These are phyloP conservation scores for Phyllosticta citriasiana DNA, from an alignment of 2,329 filamentous ascomycete species.

Conservation along the genomic window DNA sequence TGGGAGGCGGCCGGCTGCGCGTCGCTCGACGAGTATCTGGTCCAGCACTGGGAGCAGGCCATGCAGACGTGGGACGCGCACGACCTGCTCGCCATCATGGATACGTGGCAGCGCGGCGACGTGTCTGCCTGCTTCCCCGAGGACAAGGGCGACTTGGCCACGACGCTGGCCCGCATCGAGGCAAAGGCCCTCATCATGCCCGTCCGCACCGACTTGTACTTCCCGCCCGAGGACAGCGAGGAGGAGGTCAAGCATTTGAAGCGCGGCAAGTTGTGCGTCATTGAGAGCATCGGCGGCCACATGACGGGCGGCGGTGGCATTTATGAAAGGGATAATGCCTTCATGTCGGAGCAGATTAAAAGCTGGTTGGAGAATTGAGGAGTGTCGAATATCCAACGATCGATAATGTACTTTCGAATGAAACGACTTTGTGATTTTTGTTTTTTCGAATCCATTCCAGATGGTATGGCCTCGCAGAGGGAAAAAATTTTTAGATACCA, in stretches of 20 bases:
- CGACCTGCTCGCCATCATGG: slow-evolving; percentile 28
- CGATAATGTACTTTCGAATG: background rate
- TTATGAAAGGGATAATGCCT: background rate
- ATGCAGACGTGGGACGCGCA: slow-evolving; percentile 23
- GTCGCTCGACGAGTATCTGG: slow-evolving; percentile 18
- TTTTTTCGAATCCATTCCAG: too few relatives aligned
- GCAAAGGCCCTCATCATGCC: slow-evolving; percentile 32
- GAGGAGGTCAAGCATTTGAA: slow-evolving; percentile 26
- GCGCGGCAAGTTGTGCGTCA: slow-evolving; percentile 20
- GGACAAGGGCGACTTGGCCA: slow-evolving; percentile 21
- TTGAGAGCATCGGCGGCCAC: slow-evolving; percentile 34
- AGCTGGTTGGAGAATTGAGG: background rate
- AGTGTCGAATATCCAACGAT: background rate
- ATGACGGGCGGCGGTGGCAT: slow-evolving; percentile 28
- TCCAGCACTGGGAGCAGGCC: slow-evolving; percentile 23
- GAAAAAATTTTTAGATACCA: too few relatives aligned
- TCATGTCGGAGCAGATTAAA: background rate
- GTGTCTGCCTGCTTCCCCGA: slow-evolving; percentile 17
- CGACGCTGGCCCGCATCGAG: slow-evolving; percentile 27
- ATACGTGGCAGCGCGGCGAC: slow-evolving; percentile 35
- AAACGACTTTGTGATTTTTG: too few relatives aligned
- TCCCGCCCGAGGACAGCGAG: slow-evolving; percentile 30
- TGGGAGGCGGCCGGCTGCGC: slow-evolving; percentile 26
- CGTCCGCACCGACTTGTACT: slow-evolving; percentile 31
- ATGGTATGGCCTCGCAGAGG: too few relatives aligned